phyloP scores from a whole-genome alignment of 2,329 filamentous ascomycete species.

The Periglandula ipomoeae region DNA sequence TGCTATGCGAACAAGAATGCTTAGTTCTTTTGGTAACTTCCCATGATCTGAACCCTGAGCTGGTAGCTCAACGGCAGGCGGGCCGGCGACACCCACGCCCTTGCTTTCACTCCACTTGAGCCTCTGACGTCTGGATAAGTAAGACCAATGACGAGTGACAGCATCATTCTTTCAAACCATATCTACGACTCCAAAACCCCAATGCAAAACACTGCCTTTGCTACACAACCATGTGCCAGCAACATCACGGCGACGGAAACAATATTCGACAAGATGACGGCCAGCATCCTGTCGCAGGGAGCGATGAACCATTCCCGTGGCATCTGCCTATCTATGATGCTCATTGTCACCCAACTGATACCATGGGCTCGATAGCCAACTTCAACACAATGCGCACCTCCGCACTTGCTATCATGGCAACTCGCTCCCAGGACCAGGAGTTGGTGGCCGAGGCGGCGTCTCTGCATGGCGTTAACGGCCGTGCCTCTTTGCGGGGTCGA shows the following conservation, averaged over 20 bases:
- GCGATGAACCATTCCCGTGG: conserved; percentile 49
- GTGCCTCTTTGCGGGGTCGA: conserved; percentile 1
- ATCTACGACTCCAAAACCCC: neutral
- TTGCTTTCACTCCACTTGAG: neutral
- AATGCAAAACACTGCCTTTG: no score
- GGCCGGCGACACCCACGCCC: neutral
- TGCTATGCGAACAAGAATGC: no score
- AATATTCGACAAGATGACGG: neutral
- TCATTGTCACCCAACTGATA: conserved; percentile 79
- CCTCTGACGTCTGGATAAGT: no score
- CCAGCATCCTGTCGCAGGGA: neutral
- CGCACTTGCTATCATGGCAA: conserved; percentile 67
- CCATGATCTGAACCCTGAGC: neutral
- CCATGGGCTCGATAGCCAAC: conserved; percentile 48
- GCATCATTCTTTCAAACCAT: neutral
- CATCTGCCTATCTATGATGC: conserved; percentile 64
- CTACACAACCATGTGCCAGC: conserved; percentile 4
- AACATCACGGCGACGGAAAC: neutral
- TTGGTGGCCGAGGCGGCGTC: conserved; percentile 57
- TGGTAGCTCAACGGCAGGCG: no score
- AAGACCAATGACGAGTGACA: no score
- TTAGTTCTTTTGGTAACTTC: no score
- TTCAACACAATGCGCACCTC: conserved; percentile 59
- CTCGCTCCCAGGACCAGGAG: conserved; percentile 63
- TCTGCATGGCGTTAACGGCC: conserved; percentile 37